Percentiles rank a stretch among this genome's conserved stretches.
Evolutionary conservation across 2,329 filamentous ascomycete genomes (phyloP).

Genomic region (Stagonosporopsis cucurbitacearum): DNA sequence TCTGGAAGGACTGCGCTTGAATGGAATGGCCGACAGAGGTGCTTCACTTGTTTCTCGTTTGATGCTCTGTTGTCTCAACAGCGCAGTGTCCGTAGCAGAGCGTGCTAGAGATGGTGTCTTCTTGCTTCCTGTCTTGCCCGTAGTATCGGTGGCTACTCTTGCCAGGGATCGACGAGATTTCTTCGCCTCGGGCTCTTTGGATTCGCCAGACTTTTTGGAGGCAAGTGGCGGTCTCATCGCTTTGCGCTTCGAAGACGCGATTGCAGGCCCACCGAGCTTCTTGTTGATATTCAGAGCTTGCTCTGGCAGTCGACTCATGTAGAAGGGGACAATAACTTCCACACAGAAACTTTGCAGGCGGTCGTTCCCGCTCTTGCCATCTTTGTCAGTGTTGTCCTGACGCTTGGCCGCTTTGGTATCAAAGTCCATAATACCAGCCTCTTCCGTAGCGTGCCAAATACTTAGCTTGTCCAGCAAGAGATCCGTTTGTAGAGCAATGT

Average conservation of each 20-base stretch:
- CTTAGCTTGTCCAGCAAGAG: constrained; percentile 78
- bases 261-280: constrained; percentile 75
- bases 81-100: constrained; percentile 68
- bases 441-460: constrained; percentile 81
- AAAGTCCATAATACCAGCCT: constrained; percentile 57
- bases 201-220: constrained; percentile 49
- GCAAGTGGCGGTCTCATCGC: constrained; percentile 48
- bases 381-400: constrained; percentile 29
- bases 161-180: constrained; percentile 62
- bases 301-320: constrained; percentile 76
- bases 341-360: constrained; percentile 77
- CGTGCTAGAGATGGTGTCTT: constrained; percentile 69
- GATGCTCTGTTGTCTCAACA: constrained; percentile 58
- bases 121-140: constrained; percentile 59
- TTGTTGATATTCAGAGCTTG: constrained; percentile 73
- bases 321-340: constrained; percentile 84
- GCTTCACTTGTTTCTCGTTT: constrained; percentile 74
- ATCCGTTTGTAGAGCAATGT: constrained; percentile 71
- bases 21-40: constrained; percentile 58
- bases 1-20: constrained; percentile 54
- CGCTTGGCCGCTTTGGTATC: constrained; percentile 36
- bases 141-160: constrained; percentile 65
- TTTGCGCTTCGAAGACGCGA: constrained; percentile 62
- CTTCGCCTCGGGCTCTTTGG: constrained; percentile 49
- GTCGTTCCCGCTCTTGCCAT: constrained; percentile 55